Conservation (phyloP, 1,284 basidiomycete species). For the Pisolithus thermaeus region DNA sequence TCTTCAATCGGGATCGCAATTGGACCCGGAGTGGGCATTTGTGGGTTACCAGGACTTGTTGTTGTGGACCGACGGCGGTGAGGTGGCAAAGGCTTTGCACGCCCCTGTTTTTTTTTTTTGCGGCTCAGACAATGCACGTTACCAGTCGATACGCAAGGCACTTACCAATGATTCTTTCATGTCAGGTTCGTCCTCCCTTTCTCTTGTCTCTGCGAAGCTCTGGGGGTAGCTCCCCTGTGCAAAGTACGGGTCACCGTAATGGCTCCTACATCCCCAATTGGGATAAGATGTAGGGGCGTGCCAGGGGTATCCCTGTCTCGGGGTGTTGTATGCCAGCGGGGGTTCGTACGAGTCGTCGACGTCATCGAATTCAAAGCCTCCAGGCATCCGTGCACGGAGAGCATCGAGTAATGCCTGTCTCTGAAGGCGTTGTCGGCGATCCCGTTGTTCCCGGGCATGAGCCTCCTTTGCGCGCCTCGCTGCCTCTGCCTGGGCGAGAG, state of each 20-base stretch:
- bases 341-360: neutral
- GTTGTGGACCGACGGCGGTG: no score
- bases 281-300: no score
- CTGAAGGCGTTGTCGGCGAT: neutral
- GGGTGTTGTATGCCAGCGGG: no score
- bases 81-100: no score
- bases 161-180: neutral
- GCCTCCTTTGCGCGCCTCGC: constrained; percentile 17
- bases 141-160: no score
- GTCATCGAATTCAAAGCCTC: neutral
- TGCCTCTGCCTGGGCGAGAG: constrained; percentile 23
- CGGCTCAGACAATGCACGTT: no score
- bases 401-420: constrained; percentile 5
- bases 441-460: neutral
- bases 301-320: no score
- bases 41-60: no score
- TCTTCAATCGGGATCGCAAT: neutral
- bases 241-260: neutral
- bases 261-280: neutral
- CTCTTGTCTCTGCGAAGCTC: neutral
- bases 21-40: neutral
- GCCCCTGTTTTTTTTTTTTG: no score
- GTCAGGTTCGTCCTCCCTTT: neutral
- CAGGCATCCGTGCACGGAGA: neutral
- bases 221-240: neutral